Conservation (phyloP, 1,284 basidiomycete genomes). For the Tilletia indica region DNA sequence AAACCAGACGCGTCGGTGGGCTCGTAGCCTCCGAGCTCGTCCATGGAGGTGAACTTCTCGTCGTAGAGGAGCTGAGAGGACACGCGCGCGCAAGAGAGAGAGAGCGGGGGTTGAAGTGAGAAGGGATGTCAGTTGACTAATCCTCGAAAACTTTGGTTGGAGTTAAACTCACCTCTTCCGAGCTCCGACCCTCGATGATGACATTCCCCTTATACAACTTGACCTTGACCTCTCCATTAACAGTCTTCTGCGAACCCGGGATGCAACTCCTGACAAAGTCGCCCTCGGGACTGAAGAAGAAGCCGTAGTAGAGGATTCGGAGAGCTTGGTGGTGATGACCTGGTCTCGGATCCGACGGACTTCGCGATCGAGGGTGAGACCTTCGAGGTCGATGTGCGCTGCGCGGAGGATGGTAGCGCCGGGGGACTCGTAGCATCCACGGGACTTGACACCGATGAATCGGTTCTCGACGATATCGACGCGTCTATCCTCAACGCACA, state of each 20-base stretch:
- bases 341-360: conserved; percentile 91
- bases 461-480: conserved; percentile 98
- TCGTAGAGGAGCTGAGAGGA: conserved; percentile 71
- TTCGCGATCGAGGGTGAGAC: conserved; percentile 93
- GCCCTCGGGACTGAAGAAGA: conserved; percentile 94
- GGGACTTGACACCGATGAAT: conserved; percentile 97
- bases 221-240: conserved; percentile 86
- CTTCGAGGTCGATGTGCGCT: conserved; percentile 95
- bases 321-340: conserved; percentile 86
- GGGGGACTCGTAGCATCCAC: conserved; percentile 97
- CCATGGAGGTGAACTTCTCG: conserved; percentile 96
- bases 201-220: conserved; percentile 97
- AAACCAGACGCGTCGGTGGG: conserved; percentile 52
- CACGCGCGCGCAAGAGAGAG: no score
- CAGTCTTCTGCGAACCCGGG: conserved; percentile 89
- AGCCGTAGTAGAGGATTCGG: conserved; percentile 91
- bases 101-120: no score
- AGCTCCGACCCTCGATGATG: conserved; percentile 84
- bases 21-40: conserved; percentile 95
- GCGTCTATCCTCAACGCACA: conserved; percentile 59
- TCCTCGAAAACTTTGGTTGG: conserved; percentile 57
- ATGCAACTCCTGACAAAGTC: conserved; percentile 74
- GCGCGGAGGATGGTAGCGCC: conserved; percentile 91
- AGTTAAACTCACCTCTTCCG: conserved; percentile 63
- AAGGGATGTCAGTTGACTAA: no score